phyloP scores from a whole-genome alignment of 106 monocot species.

The Dendrobium officinale region DNA sequence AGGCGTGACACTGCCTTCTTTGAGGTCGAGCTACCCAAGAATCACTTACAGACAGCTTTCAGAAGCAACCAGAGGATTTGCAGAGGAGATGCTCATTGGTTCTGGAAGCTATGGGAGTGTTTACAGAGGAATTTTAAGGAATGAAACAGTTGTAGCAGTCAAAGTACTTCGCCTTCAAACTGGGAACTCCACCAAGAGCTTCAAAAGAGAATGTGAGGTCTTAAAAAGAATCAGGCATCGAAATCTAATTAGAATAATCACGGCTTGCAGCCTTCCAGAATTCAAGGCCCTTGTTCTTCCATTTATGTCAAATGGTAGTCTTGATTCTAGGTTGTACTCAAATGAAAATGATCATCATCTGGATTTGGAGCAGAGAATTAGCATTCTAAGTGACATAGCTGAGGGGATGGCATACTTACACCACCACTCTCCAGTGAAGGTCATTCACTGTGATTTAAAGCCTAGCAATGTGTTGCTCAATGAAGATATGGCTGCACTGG shows the following conservation, averaged over 20 bases:
- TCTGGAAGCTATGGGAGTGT: conserved; percentile 47
- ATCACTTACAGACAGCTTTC: conserved; percentile 48
- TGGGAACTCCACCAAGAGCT: conserved; percentile 54
- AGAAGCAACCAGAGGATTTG: conserved; percentile 45
- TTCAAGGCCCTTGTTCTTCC: conserved; percentile 63
- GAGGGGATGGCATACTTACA: conserved; percentile 64
- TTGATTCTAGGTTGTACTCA: conserved; percentile 35
- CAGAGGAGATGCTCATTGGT: conserved; percentile 28
- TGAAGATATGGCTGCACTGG: conserved; percentile 56
- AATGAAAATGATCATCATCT: conserved; percentile 11
- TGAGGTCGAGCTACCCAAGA: conserved; percentile 38
- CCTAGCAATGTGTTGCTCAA: conserved; percentile 54
- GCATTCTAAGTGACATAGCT: conserved; percentile 54
- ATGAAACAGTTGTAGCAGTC: conserved; percentile 46
- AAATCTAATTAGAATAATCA: conserved; percentile 66
- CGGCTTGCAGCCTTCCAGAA: conserved; percentile 52
- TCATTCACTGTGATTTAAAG: conserved; percentile 60
- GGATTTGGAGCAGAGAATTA: conserved; percentile 32
- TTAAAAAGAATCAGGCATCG: conserved; percentile 56
- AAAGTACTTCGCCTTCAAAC: conserved; percentile 51
- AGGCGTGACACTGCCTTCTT: conserved; percentile 8
- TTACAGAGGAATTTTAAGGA: conserved; percentile 38
- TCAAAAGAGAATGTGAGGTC: conserved; percentile 58
- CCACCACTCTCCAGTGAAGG: conserved; percentile 48
- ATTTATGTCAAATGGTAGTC: conserved; percentile 57